Evolutionary conservation across 257 asterid genomes (phyloP), one percentile per base, ranked within the genome.

Genomic region (Scutellaria galericulata): DNA sequence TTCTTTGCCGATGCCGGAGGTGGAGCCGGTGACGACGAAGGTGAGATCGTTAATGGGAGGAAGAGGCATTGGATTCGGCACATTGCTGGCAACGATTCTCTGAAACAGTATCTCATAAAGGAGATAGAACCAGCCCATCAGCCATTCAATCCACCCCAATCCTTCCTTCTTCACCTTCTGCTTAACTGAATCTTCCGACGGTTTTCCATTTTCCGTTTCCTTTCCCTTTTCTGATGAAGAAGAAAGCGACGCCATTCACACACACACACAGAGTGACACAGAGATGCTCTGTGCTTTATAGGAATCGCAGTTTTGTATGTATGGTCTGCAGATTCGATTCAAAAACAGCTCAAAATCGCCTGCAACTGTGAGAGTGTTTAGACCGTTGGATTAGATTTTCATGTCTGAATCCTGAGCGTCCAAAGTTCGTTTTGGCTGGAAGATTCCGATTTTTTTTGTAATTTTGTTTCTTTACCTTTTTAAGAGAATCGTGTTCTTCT

Each of bases 1-100:
- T 88, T 95, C 98, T 54, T 88, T 84, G 77, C 98, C 99, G 78
- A 95, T 95, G 71, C 99, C 98, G 42, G 97, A 92, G 53, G 99
- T 95, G 81, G 96, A 90, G 73, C 99, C 99, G 15, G 99, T 95
- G 78, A 95, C 96, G 58, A 95, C 68, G 83, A 87, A 90, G 55
- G 94, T 90, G 79, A 82, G 89, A 22, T 87, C 94, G 69, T 87
- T 86, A 52, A 95, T 70, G 31, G 93, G 97, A 63, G 97, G 94
- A 11, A 95, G 86, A 14, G 97, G 97, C 87, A 90, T 79, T 58
- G 99, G 99, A 71, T 87, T 88, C 47, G 84, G 70, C 74, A 95
- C 78, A 73, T 95, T 95, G 83, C 97, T 88, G n/a, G 98, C 98
- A 50, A 86, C 53, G 53, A 95, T 95, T 81, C 98, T 84, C 92